These are phyloP conservation scores for Xylaria scruposa DNA, from an alignment of 495 filamentous ascomycete species.

Conservation along the genomic window DNA sequence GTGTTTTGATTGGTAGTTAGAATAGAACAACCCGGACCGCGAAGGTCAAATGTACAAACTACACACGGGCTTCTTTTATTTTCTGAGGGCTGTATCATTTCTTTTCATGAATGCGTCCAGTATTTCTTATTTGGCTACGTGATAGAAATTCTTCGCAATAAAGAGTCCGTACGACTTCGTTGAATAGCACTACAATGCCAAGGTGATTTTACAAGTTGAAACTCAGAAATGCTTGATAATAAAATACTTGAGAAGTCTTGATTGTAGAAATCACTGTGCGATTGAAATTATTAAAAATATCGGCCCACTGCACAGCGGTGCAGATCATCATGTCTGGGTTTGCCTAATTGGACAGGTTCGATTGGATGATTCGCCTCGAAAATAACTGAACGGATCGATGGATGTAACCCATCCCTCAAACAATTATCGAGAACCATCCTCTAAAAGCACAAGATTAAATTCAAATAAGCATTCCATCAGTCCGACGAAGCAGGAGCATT, in stretches of 20 bases:
- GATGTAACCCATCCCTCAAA: neutral
- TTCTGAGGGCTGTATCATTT: neutral
- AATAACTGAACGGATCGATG: neutral
- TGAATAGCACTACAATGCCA: no score
- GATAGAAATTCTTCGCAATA: neutral
- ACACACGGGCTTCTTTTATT: neutral
- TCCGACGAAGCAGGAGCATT: neutral
- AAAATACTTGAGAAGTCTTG: neutral
- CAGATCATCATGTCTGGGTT: neutral
- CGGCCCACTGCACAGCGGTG: neutral
- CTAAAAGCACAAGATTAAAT: neutral
- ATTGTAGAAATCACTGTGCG: neutral
- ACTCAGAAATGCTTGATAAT: neutral
- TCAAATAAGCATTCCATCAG: neutral
- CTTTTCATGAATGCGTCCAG: neutral
- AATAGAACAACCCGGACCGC: neutral
- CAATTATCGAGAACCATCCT: neutral
- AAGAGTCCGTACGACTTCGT: neutral
- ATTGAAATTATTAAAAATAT: neutral
- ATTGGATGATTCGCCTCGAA: neutral
- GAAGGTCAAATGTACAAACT: neutral
- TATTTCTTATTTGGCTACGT: neutral
- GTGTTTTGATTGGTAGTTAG: neutral
- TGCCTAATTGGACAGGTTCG: neutral
- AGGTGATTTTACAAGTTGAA: no score